Conservation (phyloP, 2,329 filamentous ascomycete genomes). For the Aspergillus chevalieri region DNA sequence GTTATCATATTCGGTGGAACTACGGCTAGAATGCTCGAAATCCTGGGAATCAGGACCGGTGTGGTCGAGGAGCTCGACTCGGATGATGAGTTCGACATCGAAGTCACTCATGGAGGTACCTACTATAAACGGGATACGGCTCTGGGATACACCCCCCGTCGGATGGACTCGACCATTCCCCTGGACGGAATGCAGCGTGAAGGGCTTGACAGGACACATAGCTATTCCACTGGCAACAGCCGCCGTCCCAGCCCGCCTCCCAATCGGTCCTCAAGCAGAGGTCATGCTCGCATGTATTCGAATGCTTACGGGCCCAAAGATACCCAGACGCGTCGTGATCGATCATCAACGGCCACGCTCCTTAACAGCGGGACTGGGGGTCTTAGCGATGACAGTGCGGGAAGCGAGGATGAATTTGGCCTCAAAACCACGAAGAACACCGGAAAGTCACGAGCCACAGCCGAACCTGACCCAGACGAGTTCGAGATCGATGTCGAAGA, state of each 20-base stretch:
- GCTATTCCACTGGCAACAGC: constrained; percentile 56
- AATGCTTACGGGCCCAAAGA: constrained; percentile 41
- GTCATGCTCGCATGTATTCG: constrained; percentile 48
- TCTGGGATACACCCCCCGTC: constrained; percentile 69
- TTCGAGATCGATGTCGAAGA: constrained; percentile 39
- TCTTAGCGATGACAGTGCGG: constrained; percentile 39
- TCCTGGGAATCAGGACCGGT: constrained; percentile 89
- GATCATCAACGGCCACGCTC: constrained; percentile 46
- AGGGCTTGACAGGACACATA: constrained; percentile 27
- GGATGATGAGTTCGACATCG: constrained; percentile 98
- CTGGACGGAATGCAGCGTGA: constrained; percentile 43
- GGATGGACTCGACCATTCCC: constrained; percentile 53
- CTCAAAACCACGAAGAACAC: constrained; percentile 17
- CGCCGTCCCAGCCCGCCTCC: constrained; percentile 45
- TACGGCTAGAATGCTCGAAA: constrained; percentile 95
- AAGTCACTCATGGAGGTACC: constrained; percentile 63
- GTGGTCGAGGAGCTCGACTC: constrained; percentile 96
- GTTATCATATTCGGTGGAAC: constrained; percentile 99
- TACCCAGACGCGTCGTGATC: constrained; percentile 38
- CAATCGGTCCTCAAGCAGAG: constrained; percentile 28
- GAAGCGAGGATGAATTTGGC: constrained; percentile 49
- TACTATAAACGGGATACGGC: constrained; percentile 76
- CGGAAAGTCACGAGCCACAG: constrained; percentile 35
- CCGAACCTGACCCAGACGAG: constrained; percentile 25
- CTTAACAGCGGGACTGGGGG: constrained; percentile 36